Evolutionary conservation across 768 basidiomycete species (phyloP).

Genomic region (Candolleomyces aberdarensis): DNA sequence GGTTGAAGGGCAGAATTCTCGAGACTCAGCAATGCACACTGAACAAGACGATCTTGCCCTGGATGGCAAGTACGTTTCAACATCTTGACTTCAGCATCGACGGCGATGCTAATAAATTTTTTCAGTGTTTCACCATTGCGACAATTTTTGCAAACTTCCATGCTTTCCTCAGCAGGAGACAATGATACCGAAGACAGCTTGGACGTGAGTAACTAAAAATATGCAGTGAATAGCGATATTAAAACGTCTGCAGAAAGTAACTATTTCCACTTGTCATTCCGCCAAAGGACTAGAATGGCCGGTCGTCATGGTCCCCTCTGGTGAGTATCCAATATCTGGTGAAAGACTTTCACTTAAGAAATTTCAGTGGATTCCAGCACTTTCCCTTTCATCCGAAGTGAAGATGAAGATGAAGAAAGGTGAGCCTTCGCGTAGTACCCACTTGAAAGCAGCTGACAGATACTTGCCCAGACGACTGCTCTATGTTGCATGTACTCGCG

Average conservation of each 20-base stretch:
- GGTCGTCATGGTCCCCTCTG: conserved; percentile 76
- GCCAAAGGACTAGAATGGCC: conserved; percentile 95
- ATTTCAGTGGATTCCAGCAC: conserved; percentile 63
- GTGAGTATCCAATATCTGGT: conserved; percentile 27
- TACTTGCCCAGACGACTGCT: conserved; percentile 58
- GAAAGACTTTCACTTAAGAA: neutral
- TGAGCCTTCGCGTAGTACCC: conserved; percentile 22
- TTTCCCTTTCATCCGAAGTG: conserved; percentile 72
- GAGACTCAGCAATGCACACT: conserved; percentile 9
- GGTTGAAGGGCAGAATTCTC: conserved; percentile 30
- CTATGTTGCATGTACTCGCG: conserved; percentile 88
- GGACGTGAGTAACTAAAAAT: conserved; percentile 7
- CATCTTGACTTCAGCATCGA: too few species aligned
- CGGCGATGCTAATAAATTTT: conserved; percentile 1
- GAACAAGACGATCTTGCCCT: conserved; percentile 3
- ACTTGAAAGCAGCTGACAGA: neutral
- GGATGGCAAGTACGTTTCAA: neutral
- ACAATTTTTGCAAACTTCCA: conserved; percentile 73
- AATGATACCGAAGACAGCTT: conserved; percentile 38
- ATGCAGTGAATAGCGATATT: neutral
- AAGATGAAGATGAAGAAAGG: conserved; percentile 83
- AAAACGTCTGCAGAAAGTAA: conserved; percentile 58
- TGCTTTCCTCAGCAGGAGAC: conserved; percentile 79
- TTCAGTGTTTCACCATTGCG: conserved; percentile 54
- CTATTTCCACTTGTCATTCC: conserved; percentile 82